These are phyloP conservation scores for Knufia fluminis DNA, from an alignment of 2,329 filamentous ascomycete species.

Conservation along the genomic window DNA sequence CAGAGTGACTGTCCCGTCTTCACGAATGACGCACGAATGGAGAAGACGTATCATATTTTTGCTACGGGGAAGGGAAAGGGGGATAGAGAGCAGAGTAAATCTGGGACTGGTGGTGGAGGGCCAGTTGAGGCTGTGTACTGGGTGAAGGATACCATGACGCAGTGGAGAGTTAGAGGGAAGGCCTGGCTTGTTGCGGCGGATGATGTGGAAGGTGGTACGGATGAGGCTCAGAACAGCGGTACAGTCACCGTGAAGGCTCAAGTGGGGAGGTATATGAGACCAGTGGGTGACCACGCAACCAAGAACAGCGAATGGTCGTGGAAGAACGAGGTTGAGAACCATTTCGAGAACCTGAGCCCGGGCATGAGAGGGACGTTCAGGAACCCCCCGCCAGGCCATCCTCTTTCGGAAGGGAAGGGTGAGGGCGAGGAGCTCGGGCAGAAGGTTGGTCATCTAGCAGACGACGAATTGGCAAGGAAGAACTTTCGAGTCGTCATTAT, in stretches of 20 bases:
- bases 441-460: constrained; percentile 61
- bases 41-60: constrained; percentile 67
- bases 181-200: constrained; percentile 70
- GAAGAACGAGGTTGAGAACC: constrained; percentile 67
- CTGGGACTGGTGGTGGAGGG: constrained; percentile 53
- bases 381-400: constrained; percentile 59
- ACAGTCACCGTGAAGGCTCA: constrained; percentile 51
- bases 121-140: constrained; percentile 79
- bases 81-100: constrained; percentile 32
- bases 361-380: constrained; percentile 67
- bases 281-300: constrained; percentile 22
- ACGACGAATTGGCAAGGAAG: constrained; percentile 54
- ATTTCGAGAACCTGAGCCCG: constrained; percentile 84
- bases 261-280: constrained; percentile 52
- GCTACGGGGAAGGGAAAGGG: constrained; percentile 40
- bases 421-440: constrained; percentile 45
- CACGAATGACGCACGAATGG: constrained; percentile 82
- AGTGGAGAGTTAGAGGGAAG: constrained; percentile 75
- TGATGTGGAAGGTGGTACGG: constrained; percentile 42
- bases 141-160: constrained; percentile 58
- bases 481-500: constrained; percentile 87
- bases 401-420: constrained; percentile 45
- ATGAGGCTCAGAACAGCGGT: constrained; percentile 43
- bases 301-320: constrained; percentile 59
- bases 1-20: constrained; percentile 72